Conservation (phyloP, 2,329 filamentous ascomycete genomes). For the Huntiella decipiens region DNA sequence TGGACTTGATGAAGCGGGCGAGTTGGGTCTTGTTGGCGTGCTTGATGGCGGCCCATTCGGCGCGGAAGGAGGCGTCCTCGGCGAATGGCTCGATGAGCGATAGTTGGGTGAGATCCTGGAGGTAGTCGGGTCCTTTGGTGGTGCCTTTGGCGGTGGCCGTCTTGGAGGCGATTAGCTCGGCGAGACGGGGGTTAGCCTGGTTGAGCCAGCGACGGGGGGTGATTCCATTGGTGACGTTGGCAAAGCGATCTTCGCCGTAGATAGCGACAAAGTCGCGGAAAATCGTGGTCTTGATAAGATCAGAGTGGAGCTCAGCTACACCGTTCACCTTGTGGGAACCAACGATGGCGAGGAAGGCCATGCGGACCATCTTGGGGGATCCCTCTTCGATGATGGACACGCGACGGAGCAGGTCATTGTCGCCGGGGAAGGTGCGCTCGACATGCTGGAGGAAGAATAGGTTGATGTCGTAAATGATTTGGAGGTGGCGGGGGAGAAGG, state of each 20-base stretch:
- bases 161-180: slow-evolving; percentile 81
- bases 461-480: slow-evolving; percentile 98
- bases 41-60: slow-evolving; percentile 94
- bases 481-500: slow-evolving; percentile 77
- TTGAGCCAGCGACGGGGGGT: slow-evolving; percentile 92
- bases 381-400: slow-evolving; percentile 98
- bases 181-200: slow-evolving; percentile 86
- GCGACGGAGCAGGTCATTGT: slow-evolving; percentile 63
- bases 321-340: slow-evolving; percentile 99
- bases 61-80: slow-evolving; percentile 76
- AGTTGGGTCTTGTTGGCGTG: slow-evolving; percentile 85
- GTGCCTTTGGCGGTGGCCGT: slow-evolving; percentile 29
- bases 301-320: slow-evolving; percentile 91
- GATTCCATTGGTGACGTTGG: slow-evolving; percentile 95
- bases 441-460: slow-evolving; percentile 79
- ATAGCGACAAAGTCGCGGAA: slow-evolving; percentile 97
- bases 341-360: slow-evolving; percentile 88
- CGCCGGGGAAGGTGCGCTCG: slow-evolving; percentile 75
- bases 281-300: slow-evolving; percentile 96
- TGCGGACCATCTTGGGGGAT: slow-evolving; percentile 92
- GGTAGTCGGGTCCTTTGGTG: slow-evolving; percentile 45
- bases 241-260: slow-evolving; percentile 93
- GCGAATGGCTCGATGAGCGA: slow-evolving; percentile 71
- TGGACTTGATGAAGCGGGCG: slow-evolving; percentile 74
- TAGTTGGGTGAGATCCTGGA: slow-evolving; percentile 75